These are phyloP conservation scores for Meyerozyma sp. DNA, from an alignment of 1,139 yeast genomes.

Conservation along the genomic window DNA sequence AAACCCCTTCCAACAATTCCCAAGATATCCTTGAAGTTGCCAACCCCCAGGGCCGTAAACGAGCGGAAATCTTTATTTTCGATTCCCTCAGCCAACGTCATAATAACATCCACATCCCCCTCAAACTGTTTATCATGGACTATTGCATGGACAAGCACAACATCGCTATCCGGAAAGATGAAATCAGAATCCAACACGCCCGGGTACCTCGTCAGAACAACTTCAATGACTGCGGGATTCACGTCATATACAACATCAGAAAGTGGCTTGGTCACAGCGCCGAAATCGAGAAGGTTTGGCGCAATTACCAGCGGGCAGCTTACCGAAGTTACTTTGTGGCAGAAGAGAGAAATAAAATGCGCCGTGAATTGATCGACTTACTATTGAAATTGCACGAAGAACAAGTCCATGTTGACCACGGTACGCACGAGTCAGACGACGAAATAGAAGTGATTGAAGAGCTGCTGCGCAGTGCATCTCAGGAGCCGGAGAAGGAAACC, in stretches of 20 bases:
- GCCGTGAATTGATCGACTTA: constrained; percentile 24
- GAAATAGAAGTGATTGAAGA: constrained; percentile 20
- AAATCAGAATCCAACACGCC: constrained; percentile 42
- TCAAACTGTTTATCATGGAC: constrained; percentile 59
- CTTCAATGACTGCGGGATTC: constrained; percentile 93
- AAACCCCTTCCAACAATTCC: not conserved
- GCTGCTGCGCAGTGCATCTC: not conserved
- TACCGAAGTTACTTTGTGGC: constrained; percentile 15
- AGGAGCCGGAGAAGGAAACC: constrained; percentile 4
- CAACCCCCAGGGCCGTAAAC: not conserved
- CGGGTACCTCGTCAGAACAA: constrained; percentile 82
- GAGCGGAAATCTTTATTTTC: constrained; percentile 58
- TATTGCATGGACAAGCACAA: constrained; percentile 65
- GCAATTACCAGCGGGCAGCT: constrained; percentile 7
- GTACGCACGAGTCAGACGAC: constrained; percentile 9
- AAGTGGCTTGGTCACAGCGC: constrained; percentile 53
- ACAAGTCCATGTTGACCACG: constrained; percentile 6
- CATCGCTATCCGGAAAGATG: constrained; percentile 40
- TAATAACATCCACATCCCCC: constrained; percentile 45
- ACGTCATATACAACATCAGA: constrained; percentile 73
- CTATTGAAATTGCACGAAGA: constrained; percentile 22
- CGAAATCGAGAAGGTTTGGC: constrained; percentile 51
- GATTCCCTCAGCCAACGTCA: constrained; percentile 73
- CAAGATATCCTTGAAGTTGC: constrained; percentile 4
- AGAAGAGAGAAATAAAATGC: constrained; percentile 28